Base-by-base conservation (phyloP, 1,284 basidiomycete genomes). In the Meira nashicola region DNA sequence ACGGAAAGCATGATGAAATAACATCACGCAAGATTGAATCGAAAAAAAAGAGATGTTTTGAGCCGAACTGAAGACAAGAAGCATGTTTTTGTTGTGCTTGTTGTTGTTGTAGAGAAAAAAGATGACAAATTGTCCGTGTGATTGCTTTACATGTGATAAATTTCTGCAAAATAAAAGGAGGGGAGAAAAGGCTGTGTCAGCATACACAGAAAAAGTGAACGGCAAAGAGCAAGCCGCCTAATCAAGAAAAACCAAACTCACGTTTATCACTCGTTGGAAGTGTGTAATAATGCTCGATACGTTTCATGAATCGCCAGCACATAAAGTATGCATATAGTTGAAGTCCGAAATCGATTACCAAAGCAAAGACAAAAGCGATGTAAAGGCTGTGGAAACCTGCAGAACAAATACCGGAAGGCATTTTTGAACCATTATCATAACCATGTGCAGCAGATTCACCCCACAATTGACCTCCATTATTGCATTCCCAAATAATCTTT, bases 401-500 rank as follows among this genome's bases (percentile, higher is more conserved):
- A 41, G 81, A 78, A 78, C 87, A 89, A 65, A 89, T 84, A 21
- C 81, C 83, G 58, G 80, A 80, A 23, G 87, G 87, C 70, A 88
- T 73, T 39, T 60, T 64, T 41, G 53, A 55, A 28, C 79, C 78
- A 54, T 77, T 81, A 48, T 76, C 74, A 70, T 82, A 81, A 57
- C 80, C 80, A 6, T n/a, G 77, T 21, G 80, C 79, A 39, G 78
- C 82, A 23, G 82, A 82, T n/a, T 78, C 79, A n/a, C 83, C 81
- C 85, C 85, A 89, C 8, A 86, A 80, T 68, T 86, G 83, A 5
- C 87, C 86, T 38, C 86, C 87, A 66, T 89, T 86, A 70, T 84
- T 82, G 77, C 87, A 71, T 79, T 88, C 86, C 87, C 87, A 89
- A 52, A 82, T 73, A 67, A 89, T 86, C 69, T 88, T 85, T 80